Conservation (phyloP, 2,329 filamentous ascomycete genomes). For the Colletotrichum sp. region DNA sequence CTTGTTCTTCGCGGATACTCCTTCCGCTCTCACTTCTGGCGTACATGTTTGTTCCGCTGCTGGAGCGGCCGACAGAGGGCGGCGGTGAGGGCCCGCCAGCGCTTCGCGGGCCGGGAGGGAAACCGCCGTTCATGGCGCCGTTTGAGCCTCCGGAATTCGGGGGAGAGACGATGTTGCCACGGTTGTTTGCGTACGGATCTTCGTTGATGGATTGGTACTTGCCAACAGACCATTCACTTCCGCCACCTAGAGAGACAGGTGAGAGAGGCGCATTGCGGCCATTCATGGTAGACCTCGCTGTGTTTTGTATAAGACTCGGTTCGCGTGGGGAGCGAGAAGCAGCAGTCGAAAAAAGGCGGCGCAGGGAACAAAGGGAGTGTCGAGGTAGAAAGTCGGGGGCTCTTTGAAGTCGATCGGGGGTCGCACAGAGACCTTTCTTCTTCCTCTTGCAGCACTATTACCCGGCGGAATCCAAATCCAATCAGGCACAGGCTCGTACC, state of each 20-base stretch:
- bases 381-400: neutral
- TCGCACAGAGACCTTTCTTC: neutral
- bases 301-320: neutral
- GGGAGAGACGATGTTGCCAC: constrained; percentile 69
- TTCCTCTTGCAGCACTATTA: neutral
- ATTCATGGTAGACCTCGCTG: constrained; percentile 61
- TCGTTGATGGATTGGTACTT: constrained; percentile 66
- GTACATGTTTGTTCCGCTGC: constrained; percentile 77
- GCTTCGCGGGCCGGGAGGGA: constrained; percentile 60
- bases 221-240: constrained; percentile 81
- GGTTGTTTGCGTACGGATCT: constrained; percentile 58
- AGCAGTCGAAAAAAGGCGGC: constrained; percentile 21
- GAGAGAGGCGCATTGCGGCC: constrained; percentile 78
- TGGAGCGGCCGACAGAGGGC: constrained; percentile 85
- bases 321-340: constrained; percentile 26
- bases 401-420: constrained; percentile 1
- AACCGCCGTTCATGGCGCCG: constrained; percentile 63
- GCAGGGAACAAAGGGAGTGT: constrained; percentile 15
- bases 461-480: constrained; percentile 1
- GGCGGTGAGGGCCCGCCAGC: constrained; percentile 79
- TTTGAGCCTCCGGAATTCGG: constrained; percentile 70
- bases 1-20: constrained; percentile 64
- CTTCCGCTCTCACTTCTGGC: constrained; percentile 69
- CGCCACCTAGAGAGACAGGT: constrained; percentile 82
- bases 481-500: constrained; percentile 11